Evolutionary conservation across 768 basidiomycete species (phyloP).

Genomic region (Rhizopogon rudus): DNA sequence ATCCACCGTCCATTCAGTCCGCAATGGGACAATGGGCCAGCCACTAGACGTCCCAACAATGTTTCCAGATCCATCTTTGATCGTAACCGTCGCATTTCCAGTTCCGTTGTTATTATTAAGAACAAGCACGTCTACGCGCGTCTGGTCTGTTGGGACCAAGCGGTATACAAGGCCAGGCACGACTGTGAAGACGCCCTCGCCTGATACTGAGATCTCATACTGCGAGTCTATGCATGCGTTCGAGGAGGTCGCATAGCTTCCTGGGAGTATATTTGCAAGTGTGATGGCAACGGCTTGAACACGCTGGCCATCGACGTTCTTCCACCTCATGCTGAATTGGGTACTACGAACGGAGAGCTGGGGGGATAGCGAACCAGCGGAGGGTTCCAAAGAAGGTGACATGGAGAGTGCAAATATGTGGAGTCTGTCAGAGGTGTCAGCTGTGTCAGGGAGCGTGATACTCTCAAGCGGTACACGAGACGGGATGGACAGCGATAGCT

Average conservation of each 20-base stretch:
- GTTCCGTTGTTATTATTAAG: slow-evolving; percentile 23
- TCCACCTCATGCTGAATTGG: slow-evolving; percentile 44
- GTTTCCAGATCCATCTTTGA: slow-evolving; percentile 31
- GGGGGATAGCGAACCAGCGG: slow-evolving; percentile 16
- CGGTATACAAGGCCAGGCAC: slow-evolving; percentile 37
- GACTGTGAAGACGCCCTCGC: slow-evolving; percentile 38
- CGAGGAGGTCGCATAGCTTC: slow-evolving; percentile 16
- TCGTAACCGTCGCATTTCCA: slow-evolving; percentile 24
- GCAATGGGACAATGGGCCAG: slow-evolving; percentile 34
- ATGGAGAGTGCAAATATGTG: slow-evolving; percentile 44
- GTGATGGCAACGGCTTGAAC: slow-evolving; percentile 49
- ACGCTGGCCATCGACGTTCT: slow-evolving; percentile 30
- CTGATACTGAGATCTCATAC: slow-evolving; percentile 33
- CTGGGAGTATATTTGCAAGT: slow-evolving; percentile 44
- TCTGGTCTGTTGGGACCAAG: slow-evolving; percentile 47
- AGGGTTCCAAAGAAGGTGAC: slow-evolving; percentile 27
- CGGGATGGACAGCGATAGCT: slow-evolving; percentile 39
- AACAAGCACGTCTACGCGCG: slow-evolving; percentile 43
- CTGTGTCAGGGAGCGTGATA: slow-evolving; percentile 37
- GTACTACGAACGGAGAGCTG: slow-evolving; percentile 37
- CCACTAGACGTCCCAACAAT: slow-evolving; percentile 30
- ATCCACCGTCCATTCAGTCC: slow-evolving; percentile 36
- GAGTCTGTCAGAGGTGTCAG: slow-evolving; percentile 27
- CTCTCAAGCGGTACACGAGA: slow-evolving; percentile 36
- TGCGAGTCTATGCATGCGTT: slow-evolving; percentile 27